Base-by-base conservation (phyloP, 331 rosid species). In the Spiraea crenata region DNA sequence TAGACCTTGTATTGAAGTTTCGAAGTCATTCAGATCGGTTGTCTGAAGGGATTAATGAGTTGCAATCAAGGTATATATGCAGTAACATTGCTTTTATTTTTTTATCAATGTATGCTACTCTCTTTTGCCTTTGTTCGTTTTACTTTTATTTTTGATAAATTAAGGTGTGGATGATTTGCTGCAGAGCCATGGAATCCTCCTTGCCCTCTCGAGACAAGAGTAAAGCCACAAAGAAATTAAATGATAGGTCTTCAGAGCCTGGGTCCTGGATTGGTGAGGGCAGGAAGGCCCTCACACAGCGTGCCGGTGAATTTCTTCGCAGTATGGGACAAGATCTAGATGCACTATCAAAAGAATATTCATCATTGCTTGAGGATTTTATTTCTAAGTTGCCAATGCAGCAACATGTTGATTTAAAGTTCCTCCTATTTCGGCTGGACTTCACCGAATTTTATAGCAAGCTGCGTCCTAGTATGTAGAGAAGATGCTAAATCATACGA, bases 371-470 rank as follows among this genome's bases (percentile, higher is more conserved):
- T 61, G 95, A 95, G 84, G 89, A 79, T 63, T 95, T 95, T 86
- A 86, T 95, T 67, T 87, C 96, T 65, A 97, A 91, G 87, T 80
- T 91, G 84, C 99, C 99, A 57, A 76, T 91, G 63, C 99, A 95
- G 87, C 92, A 86, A 67, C 99, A 95, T 81, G 93, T 95, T 68
- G 99, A 95, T 84, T 85, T 95, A 35, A 95, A 95, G 81, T 95
- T 95, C 82, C 99, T 95, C 63, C 81, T 89, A 70, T 95, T 95
- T 85, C 92, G 96, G 69, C 99, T 95, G 66, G 97, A 95, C 82
- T 95, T 89, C 82, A 95, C 88, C 6, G 96, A 95, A 65, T 95
- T 89, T 83, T 91, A 95, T 75, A 80, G 90, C 63, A 87, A 87
- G 81, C 56, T 84, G 72, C 80, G 48, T 78, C 88, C 89, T 69